Conservation (phyloP, 768 basidiomycete genomes). For the Termitomyces sp. region DNA sequence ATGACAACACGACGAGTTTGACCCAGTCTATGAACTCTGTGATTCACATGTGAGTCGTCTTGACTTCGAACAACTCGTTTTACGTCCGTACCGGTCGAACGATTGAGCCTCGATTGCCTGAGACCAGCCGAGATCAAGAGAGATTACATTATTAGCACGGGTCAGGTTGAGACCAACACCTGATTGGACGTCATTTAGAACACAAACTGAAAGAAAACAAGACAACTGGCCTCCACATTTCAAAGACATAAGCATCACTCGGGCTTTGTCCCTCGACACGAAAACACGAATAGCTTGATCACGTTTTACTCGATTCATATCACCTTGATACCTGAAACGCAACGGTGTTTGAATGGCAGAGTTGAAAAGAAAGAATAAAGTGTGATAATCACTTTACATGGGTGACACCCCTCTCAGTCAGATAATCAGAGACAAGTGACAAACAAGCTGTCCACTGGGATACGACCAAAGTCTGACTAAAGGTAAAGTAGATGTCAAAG, state of each 20-base stretch:
- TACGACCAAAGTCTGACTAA: conserved; percentile 52
- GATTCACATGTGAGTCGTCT: conserved; percentile 2
- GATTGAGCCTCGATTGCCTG: conserved; percentile 61
- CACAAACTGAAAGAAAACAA: not conserved
- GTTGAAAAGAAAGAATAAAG: not conserved
- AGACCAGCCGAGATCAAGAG: conserved; percentile 62
- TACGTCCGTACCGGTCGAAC: conserved; percentile 40
- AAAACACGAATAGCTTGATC: conserved; percentile 55
- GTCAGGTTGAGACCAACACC: conserved; percentile 58
- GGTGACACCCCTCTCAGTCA: conserved; percentile 46
- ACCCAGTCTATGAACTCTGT: conserved; percentile 50
- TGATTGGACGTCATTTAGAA: conserved; percentile 9
- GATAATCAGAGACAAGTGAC: conserved; percentile 58
- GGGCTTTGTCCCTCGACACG: conserved; percentile 56
- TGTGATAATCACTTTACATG: conserved; percentile 48
- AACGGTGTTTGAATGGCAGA: not conserved
- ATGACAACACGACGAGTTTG: conserved; percentile 50
- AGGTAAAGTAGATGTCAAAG: not conserved
- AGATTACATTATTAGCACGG: conserved; percentile 62
- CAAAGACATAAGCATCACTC: conserved; percentile 59
- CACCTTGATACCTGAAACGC: conserved; percentile 52
- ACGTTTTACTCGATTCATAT: conserved; percentile 52
- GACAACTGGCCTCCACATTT: conserved; percentile 53
- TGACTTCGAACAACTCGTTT: conserved; percentile 8
- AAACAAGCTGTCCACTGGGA: conserved; percentile 73